A percentile compares a stretch with the other conserved stretches of the same genome.
Conservation (phyloP, 2,329 filamentous ascomycete genomes). For the Penicillium sp. region DNA sequence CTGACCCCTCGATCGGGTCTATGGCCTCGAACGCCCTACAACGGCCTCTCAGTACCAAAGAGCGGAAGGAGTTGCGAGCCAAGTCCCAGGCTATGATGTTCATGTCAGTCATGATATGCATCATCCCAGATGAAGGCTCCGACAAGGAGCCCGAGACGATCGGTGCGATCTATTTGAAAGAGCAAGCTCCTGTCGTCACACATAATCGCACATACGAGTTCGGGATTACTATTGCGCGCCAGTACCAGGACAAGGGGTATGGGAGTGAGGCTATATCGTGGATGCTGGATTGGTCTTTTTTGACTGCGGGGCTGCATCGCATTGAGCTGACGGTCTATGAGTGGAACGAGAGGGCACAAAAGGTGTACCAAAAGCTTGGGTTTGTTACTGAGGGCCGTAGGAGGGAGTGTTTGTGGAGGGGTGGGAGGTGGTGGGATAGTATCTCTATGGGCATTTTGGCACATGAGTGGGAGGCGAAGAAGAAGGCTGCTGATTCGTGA, state of each 20-base stretch:
- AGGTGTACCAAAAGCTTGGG: neutral
- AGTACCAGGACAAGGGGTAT: neutral
- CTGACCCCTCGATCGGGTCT: neutral
- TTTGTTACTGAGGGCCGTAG: neutral
- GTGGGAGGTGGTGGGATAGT: neutral
- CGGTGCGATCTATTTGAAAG: neutral
- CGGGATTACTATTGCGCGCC: neutral
- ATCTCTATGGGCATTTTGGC: neutral
- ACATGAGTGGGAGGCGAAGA: neutral
- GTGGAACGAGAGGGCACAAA: slow-evolving; percentile 3
- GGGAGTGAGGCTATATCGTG: neutral
- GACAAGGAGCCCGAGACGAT: neutral
- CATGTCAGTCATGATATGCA: neutral
- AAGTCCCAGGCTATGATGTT: neutral
- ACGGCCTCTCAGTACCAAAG: neutral
- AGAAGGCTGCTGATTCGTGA: neutral
- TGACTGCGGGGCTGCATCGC: slow-evolving; percentile 3
- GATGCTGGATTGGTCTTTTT: slow-evolving; percentile 3
- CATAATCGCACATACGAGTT: neutral
- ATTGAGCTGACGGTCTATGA: slow-evolving; percentile 2
- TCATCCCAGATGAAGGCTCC: neutral
- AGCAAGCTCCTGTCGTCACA: neutral
- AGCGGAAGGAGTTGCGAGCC: neutral
- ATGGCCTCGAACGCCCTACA: neutral
- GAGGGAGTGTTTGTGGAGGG: neutral